Conservation (phyloP, 2,329 filamentous ascomycete species). For the Fusarium phyllophilum region DNA sequence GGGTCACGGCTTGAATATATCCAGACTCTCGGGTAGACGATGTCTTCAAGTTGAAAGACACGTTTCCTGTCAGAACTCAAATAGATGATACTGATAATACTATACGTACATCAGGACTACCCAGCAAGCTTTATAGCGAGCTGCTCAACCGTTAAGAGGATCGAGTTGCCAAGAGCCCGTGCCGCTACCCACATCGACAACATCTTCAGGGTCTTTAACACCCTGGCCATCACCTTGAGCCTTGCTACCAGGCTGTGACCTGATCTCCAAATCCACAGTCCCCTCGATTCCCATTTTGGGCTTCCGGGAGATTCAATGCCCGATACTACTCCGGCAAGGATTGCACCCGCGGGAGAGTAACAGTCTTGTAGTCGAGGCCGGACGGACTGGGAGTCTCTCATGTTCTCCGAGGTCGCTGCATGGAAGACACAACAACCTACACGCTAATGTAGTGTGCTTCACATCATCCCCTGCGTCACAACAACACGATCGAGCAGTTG, state of each 20-base stretch:
- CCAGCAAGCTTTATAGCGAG: not conserved
- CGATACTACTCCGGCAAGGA: not conserved
- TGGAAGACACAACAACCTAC: conserved; percentile 10
- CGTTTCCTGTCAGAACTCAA: not conserved
- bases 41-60: not conserved
- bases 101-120: not conserved
- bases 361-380: not conserved
- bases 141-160: not conserved
- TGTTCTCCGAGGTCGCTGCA: conserved; percentile 15
- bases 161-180: conserved; percentile 1
- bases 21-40: not conserved
- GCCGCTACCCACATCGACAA: not conserved
- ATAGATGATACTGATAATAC: not conserved
- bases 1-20: not conserved
- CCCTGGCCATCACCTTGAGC: conserved; percentile 9
- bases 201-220: conserved; percentile 25
- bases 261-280: not conserved
- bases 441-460: conserved; percentile 18
- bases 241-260: conserved; percentile 8
- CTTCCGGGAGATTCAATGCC: conserved; percentile 8
- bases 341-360: not conserved
- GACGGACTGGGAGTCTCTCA: not conserved
- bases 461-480: conserved; percentile 31
- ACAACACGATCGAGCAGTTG: conserved; percentile 19
- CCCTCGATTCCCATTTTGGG: conserved; percentile 5